These are phyloP conservation scores for Pneumocystis wakefieldiae DNA, from an alignment of 1,139 yeast genomes.

Conservation along the genomic window DNA sequence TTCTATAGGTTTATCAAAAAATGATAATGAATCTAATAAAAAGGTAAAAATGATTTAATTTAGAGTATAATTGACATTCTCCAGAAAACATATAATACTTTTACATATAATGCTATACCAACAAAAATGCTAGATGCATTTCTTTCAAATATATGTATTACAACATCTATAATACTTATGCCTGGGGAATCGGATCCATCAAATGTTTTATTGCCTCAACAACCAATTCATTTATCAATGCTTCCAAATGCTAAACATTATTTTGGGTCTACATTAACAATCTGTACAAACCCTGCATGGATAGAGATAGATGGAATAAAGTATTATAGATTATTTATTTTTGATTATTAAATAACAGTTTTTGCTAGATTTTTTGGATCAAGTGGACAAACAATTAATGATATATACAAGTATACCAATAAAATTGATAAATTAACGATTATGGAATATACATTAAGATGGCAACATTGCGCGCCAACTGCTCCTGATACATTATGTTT, in stretches of 20 bases:
- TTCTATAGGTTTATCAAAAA: constrained; percentile 30
- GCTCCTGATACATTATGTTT: constrained; percentile 80
- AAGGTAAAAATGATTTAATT: constrained; percentile 12
- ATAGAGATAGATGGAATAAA: constrained; percentile 36
- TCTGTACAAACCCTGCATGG: constrained; percentile 68
- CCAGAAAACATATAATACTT: constrained; percentile 16
- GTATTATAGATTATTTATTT: neutral
- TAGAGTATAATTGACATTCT: neutral
- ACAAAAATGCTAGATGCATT: constrained; percentile 38
- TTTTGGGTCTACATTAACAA: constrained; percentile 29
- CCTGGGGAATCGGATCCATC: constrained; percentile 82
- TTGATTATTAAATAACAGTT: neutral
- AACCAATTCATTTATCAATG: constrained; percentile 64
- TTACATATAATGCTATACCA: constrained; percentile 20
- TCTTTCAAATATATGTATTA: constrained; percentile 40
- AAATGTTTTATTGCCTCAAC: constrained; percentile 76
- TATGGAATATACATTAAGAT: constrained; percentile 52
- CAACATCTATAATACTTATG: constrained; percentile 58
- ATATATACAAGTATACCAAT: constrained; percentile 46
- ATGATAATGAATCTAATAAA: constrained; percentile 18
- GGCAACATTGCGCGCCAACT: constrained; percentile 87
- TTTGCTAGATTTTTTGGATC: constrained; percentile 44
- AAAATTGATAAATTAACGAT: constrained; percentile 32
- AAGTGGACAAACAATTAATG: constrained; percentile 73
- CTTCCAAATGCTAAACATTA: constrained; percentile 37